A percentile compares a stretch with the other conserved stretches of the same genome.
Conservation (phyloP, 495 filamentous ascomycete genomes). For the Hyaloscypha hepaticicola region DNA sequence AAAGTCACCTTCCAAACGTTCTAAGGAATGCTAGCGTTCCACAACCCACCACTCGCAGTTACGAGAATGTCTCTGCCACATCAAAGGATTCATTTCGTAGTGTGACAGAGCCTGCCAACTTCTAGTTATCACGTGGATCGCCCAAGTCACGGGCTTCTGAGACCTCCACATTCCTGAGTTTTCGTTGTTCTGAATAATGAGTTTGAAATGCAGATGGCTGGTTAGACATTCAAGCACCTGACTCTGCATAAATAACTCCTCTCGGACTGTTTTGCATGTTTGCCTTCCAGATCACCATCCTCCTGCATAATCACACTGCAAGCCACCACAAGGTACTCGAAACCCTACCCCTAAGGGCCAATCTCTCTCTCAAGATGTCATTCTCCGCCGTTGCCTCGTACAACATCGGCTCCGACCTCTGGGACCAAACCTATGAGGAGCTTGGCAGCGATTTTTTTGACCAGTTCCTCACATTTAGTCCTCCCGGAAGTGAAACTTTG, state of each 20-base stretch:
- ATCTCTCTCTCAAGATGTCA: slow-evolving; percentile 25
- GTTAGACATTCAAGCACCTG: background rate
- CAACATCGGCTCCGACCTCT: slow-evolving; percentile 15
- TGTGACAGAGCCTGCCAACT: background rate
- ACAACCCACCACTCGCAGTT: background rate
- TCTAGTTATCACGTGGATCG: slow-evolving; percentile 15
- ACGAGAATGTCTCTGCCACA: background rate
- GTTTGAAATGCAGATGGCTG: slow-evolving; percentile 28
- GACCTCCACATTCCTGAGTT: slow-evolving; percentile 22
- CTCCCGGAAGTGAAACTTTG: slow-evolving; percentile 2
- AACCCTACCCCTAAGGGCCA: slow-evolving; percentile 1
- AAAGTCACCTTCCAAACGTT: too few relatives aligned
- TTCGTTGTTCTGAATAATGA: slow-evolving; percentile 13
- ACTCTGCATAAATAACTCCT: slow-evolving; percentile 29
- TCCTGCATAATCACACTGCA: slow-evolving; percentile 17
- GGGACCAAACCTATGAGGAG: slow-evolving; percentile 22
- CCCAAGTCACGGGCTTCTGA: slow-evolving; percentile 2
- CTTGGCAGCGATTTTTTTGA: slow-evolving; percentile 33
- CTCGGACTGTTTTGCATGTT: slow-evolving; percentile 25
- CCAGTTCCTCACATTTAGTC: slow-evolving; percentile 29
- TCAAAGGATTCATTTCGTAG: slow-evolving; percentile 17
- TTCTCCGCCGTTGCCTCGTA: slow-evolving; percentile 18
- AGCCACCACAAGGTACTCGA: slow-evolving; percentile 1
- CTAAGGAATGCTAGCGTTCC: background rate
- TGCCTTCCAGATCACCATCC: slow-evolving; percentile 19